Percentiles rank a stretch among this genome's conserved stretches.
Conservation (phyloP, 108 stramenopile species). For the Skeletonema marinoi region DNA sequence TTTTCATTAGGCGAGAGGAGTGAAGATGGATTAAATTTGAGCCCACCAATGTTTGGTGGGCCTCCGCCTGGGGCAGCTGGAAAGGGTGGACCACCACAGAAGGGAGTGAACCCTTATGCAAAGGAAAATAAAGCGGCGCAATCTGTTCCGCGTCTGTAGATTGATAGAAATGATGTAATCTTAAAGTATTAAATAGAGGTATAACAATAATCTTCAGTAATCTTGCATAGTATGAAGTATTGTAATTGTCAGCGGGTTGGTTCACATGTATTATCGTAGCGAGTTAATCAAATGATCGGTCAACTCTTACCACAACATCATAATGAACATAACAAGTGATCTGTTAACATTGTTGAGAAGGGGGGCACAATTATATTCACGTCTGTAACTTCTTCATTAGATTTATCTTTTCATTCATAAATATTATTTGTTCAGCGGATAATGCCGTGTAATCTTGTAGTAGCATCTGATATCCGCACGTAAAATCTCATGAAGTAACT, state of each 20-base stretch:
- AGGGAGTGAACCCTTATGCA: constrained; percentile 8
- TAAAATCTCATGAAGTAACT: background rate
- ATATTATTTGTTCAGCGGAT: background rate
- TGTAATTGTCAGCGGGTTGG: no score
- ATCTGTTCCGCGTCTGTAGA: background rate
- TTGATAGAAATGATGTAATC: background rate
- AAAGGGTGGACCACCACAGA: constrained; percentile 2
- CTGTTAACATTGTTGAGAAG: background rate
- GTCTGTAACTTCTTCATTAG: constrained; percentile 1
- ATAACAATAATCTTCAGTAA: background rate
- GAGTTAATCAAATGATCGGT: no score
- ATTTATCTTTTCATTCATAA: background rate
- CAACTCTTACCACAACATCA: no score
- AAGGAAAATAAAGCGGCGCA: background rate
- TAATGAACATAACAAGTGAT: background rate
- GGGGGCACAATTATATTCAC: background rate
- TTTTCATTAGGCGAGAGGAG: constrained; percentile 79
- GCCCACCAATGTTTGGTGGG: constrained; percentile 43
- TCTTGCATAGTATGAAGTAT: no score
- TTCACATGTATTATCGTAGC: no score
- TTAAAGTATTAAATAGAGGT: background rate
- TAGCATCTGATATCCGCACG: background rate
- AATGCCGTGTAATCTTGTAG: background rate
- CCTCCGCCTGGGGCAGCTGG: constrained; percentile 13
- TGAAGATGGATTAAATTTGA: constrained; percentile 38